Evolutionary conservation across 1,284 basidiomycete genomes (phyloP).

Genomic region (Melampsora abietis-canadensis): DNA sequence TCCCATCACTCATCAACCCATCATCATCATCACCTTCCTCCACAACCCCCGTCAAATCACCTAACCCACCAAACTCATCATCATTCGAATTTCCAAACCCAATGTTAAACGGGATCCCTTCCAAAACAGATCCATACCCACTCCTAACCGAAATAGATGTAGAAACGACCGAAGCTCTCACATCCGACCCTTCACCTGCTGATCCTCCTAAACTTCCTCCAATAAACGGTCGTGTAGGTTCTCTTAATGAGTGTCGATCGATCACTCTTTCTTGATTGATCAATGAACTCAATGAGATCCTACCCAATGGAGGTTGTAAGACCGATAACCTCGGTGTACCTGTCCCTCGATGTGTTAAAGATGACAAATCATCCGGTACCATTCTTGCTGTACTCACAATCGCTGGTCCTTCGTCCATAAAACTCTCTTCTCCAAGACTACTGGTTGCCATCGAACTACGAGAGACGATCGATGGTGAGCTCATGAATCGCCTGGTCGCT

Average conservation of each 20-base stretch:
- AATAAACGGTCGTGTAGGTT: no score
- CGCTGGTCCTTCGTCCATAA: background rate
- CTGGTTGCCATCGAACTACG: background rate
- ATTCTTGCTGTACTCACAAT: background rate
- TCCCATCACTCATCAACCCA: background rate
- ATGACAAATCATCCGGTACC: background rate
- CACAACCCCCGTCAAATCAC: background rate
- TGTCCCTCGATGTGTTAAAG: no score
- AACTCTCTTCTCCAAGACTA: conserved; percentile 6
- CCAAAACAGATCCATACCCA: conserved; percentile 36
- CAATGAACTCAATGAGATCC: no score
- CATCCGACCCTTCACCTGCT: background rate
- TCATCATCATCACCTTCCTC: background rate
- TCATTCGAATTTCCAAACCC: conserved; percentile 15
- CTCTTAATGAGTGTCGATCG: no score
- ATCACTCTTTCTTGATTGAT: no score
- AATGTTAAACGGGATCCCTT: conserved; percentile 41
- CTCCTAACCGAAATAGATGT: conserved; percentile 12
- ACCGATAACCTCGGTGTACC: no score
- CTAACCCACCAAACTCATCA: conserved; percentile 9
- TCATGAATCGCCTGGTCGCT: no score
- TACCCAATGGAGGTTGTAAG: no score
- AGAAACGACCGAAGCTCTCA: background rate
- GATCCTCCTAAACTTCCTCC: no score
- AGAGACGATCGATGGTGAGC: background rate